Evolutionary conservation across 345 rosid genomes (phyloP), one percentile per base, ranked within the genome.

Genomic region (Hypericum perforatum): DNA sequence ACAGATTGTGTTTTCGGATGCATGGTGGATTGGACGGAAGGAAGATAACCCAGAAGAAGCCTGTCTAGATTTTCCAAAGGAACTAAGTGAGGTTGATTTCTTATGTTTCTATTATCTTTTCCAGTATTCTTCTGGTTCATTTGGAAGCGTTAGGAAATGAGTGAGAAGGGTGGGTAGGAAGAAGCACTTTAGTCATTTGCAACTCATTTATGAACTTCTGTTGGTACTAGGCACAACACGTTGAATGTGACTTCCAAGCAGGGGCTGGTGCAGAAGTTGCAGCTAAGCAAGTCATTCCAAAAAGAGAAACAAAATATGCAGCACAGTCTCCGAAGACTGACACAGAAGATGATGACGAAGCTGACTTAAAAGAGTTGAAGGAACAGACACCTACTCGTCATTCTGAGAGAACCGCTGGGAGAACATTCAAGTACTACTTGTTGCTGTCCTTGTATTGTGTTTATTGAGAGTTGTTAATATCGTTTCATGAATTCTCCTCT

Each of bases 11-110:
- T 91, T 87, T 73, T 78, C 98, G 60, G 95, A 91, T 49, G 87
- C 80, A 44, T 87, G 98, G 95, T 91, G 95, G 98, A 82, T 91
- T 69, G 98, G 98, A 39, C 82, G 69, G 15, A 77, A 79, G 67
- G 94, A 87, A 16, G 86, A 91, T n/a, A 91, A 87, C 55, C 96
- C 88, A 0, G 84, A 82, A 39, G 96, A 91, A 78, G 75, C 63
- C 0, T 73, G 68, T 5, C 87, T 91, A 52, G 84, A 82, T 16
- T 85, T 91, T 61, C 98, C 95, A 32, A 64, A 81, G 62, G 92
- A 82, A 54, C 43, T 87, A 29, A 58, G 66, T 67, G 74, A 79
- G 98, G 96, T 86, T 74, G 54, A 50, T 45, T 72, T 60, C 56
- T 43, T 45, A 22, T 22, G 32, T 42, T 5, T 15, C 8, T 44